Percentiles rank a stretch among this genome's conserved stretches.
phyloP scores from a whole-genome alignment of 139 green algal genomes.

The Ulvella scutata region DNA sequence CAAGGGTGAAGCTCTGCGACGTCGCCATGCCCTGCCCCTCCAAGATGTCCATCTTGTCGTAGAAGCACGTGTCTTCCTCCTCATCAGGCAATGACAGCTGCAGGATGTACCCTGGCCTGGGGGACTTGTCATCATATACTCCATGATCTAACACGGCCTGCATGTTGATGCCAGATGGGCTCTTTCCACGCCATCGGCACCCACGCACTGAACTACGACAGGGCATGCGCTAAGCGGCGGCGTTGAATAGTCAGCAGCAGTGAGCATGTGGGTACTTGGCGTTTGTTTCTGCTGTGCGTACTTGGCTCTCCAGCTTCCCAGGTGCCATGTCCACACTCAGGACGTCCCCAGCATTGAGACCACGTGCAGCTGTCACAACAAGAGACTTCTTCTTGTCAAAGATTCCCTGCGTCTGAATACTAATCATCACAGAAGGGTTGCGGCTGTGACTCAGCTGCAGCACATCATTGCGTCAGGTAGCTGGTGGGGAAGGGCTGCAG shows the following conservation, averaged over 20 bases:
- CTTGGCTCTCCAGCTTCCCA: conserved; percentile 37
- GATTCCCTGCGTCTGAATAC: conserved; percentile 17
- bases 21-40: conserved; percentile 44
- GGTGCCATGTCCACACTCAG: conserved; percentile 46
- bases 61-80: conserved; percentile 43
- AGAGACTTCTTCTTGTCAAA: conserved; percentile 31
- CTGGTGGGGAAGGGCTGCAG: too few relatives aligned
- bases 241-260: too few relatives aligned
- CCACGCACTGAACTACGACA: too few relatives aligned
- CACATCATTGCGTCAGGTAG: not conserved
- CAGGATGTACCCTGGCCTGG: conserved; percentile 55
- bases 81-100: conserved; percentile 39
- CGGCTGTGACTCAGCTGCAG: not conserved
- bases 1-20: conserved; percentile 29
- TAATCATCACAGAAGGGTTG: not conserved
- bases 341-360: conserved; percentile 21
- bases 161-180: not conserved
- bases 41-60: conserved; percentile 85
- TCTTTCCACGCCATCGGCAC: not conserved
- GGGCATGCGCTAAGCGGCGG: too few relatives aligned
- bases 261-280: too few relatives aligned
- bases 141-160: not conserved
- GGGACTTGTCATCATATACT: not conserved
- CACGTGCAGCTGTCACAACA: conserved; percentile 26
- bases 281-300: conserved; percentile 13